Percentiles rank a stretch among this genome's conserved stretches.
Evolutionary conservation across 768 basidiomycete species (phyloP).

Genomic region (Daedalea quercina): DNA sequence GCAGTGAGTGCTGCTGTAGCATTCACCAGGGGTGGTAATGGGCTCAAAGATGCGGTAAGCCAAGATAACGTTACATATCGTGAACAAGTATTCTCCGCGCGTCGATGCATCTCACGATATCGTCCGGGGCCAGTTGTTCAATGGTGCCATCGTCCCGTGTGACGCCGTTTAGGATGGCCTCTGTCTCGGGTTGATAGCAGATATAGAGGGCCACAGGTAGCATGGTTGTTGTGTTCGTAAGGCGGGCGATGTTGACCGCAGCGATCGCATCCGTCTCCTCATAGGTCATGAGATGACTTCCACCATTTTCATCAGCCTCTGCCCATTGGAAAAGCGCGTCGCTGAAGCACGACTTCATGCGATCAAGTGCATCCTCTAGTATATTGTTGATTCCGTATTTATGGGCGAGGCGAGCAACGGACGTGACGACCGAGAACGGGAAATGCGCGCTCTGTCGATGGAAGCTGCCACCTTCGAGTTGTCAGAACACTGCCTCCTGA

Average conservation of each 20-base stretch:
- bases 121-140: slow-evolving; percentile 7
- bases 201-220: slow-evolving; percentile 17
- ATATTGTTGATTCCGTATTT: slow-evolving; percentile 16
- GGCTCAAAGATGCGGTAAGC: no score
- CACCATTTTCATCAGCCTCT: background rate
- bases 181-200: slow-evolving; percentile 11
- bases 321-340: background rate
- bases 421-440: background rate
- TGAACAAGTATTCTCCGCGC: background rate
- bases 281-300: background rate
- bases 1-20: no score
- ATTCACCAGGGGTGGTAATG: no score
- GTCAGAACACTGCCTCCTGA: no score
- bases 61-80: no score
- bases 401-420: slow-evolving; percentile 14
- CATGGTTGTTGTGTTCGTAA: slow-evolving; percentile 13
- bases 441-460: background rate
- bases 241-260: slow-evolving; percentile 15
- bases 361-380: slow-evolving; percentile 11
- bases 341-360: slow-evolving; percentile 11
- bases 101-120: slow-evolving; percentile 7
- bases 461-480: background rate
- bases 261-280: slow-evolving; percentile 6
- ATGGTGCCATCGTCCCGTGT: slow-evolving; percentile 3
- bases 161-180: slow-evolving; percentile 7